Evolutionary conservation across 1,139 yeast species (phyloP).

Genomic region (Yamadazyma songkhlaensis): DNA sequence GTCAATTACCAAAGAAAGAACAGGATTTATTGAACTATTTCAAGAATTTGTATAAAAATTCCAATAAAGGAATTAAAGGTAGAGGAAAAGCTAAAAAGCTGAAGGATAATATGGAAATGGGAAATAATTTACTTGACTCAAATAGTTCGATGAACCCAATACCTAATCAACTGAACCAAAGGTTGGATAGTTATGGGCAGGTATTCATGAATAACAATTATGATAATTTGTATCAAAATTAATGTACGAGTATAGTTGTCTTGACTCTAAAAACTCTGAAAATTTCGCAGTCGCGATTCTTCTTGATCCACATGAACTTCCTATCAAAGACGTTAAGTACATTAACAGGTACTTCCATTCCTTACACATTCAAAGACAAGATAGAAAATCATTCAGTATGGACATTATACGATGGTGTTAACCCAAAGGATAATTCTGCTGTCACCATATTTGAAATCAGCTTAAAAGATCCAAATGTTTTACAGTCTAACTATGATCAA

Average conservation of each 20-base stretch:
- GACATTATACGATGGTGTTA: slow-evolving; percentile 48
- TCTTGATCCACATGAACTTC: slow-evolving; percentile 49
- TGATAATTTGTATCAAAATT: slow-evolving; percentile 4
- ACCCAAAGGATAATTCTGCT: slow-evolving; percentile 36
- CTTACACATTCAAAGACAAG: slow-evolving; percentile 53
- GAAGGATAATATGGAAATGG: too few species aligned
- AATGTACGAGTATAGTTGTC: not conserved
- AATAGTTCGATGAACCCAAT: not conserved
- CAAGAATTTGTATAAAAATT: slow-evolving; percentile 76
- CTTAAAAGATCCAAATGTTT: slow-evolving; percentile 36
- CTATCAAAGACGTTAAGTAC: slow-evolving; percentile 55
- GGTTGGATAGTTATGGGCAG: slow-evolving; percentile 4
- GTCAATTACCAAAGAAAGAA: slow-evolving; percentile 57
- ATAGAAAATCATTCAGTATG: slow-evolving; percentile 36
- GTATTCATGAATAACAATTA: slow-evolving; percentile 5
- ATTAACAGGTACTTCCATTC: slow-evolving; percentile 53
- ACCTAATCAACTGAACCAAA: not conserved
- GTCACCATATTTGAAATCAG: slow-evolving; percentile 68
- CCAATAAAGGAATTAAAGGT: slow-evolving; percentile 89
- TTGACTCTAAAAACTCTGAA: not conserved
- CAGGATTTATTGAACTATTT: slow-evolving; percentile 71
- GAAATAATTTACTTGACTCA: too few species aligned
- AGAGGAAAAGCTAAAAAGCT: slow-evolving; percentile 55
- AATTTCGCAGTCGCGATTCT: not conserved
- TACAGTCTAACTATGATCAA: slow-evolving; percentile 26